Base-by-base conservation (phyloP, 2,329 filamentous ascomycete species). In the Dactylonectria estremocensis region DNA sequence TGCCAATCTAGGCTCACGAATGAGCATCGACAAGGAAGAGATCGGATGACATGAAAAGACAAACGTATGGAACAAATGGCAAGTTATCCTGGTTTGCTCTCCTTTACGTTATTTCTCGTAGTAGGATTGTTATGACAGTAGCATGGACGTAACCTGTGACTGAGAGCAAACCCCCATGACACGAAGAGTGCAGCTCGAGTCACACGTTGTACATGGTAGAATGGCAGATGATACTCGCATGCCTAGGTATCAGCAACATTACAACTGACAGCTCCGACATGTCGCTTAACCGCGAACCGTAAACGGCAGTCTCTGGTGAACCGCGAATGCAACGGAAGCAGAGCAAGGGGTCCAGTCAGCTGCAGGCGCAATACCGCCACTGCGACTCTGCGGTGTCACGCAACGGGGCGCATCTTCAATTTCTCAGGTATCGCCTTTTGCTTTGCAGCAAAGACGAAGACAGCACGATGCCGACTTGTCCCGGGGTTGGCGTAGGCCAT, bases 341-440 rank as follows among this genome's bases (percentile, higher is more conserved):
- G 35, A 50, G 49, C 60, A 53, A 56, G 52, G 52, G 45, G 33
- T 52, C 56, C 50, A 62, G 60, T 63, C 50, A 62, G 60, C 43
- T 63, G 52, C 53, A 57, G 52, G 22, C 48, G 24, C 48, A 52
- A 31, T 14, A 20, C 45, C 18, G 9, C 18, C 10, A 50, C 14
- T 37, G 50, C 50, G 18, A 37, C 49, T 37, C 50, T 53, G 50
- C 50, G 9, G 33, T 53, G 48, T 49, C 33, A 57, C 60, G 33
- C 60, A 63, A 56, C 28, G 50, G 49, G 46, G 46, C 28, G 37
- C 18, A 45, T 31, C 9, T 33, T 63, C 18, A 45, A 43, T 50
- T 45, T 52, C 28, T 56, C 60, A 35, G 35, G 18, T 20, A 35
- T 37, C 28, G 33, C 31, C 33, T 24, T 55, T 20, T 24, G 11